Conservation (phyloP, 1,284 basidiomycete genomes). For the Ceratobasidium theobromae region DNA sequence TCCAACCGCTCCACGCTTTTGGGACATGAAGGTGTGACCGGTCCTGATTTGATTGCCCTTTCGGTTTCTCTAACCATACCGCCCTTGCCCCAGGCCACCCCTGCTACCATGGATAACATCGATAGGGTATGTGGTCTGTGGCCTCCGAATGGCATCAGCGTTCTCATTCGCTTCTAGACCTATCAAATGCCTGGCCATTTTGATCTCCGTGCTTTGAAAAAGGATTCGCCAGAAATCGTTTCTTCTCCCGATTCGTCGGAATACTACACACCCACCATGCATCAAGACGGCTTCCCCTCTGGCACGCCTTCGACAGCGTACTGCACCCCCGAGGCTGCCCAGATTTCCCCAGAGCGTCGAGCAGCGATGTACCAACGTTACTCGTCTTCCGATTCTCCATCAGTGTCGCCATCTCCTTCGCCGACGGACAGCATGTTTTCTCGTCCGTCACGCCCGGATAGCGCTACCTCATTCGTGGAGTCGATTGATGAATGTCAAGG, state of each 20-base stretch:
- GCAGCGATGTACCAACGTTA: conserved; percentile 15
- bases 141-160: conserved; percentile 5
- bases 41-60: background rate
- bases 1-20: conserved; percentile 28
- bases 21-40: conserved; percentile 30
- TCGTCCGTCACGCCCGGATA: conserved; percentile 27
- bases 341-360: conserved; percentile 13
- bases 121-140: conserved; percentile 28
- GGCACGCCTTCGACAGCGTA: conserved; percentile 16
- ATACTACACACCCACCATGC: conserved; percentile 22
- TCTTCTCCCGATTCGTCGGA: conserved; percentile 25
- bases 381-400: conserved; percentile 16
- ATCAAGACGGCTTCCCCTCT: conserved; percentile 20
- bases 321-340: conserved; percentile 16
- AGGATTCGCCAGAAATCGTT: conserved; percentile 23
- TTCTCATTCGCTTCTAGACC: conserved; percentile 28
- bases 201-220: conserved; percentile 24
- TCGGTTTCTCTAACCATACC: background rate
- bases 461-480: conserved; percentile 20
- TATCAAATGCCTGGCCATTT: conserved; percentile 29
- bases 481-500: conserved; percentile 16
- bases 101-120: conserved; percentile 6
- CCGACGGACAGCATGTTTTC: conserved; percentile 31
- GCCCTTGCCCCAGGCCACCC: conserved; percentile 11
- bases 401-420: conserved; percentile 23